Percentiles rank a stretch among this genome's conserved stretches.
Evolutionary conservation across 208 protist species (phyloP).

Genomic region (Crithidia mellificae): DNA sequence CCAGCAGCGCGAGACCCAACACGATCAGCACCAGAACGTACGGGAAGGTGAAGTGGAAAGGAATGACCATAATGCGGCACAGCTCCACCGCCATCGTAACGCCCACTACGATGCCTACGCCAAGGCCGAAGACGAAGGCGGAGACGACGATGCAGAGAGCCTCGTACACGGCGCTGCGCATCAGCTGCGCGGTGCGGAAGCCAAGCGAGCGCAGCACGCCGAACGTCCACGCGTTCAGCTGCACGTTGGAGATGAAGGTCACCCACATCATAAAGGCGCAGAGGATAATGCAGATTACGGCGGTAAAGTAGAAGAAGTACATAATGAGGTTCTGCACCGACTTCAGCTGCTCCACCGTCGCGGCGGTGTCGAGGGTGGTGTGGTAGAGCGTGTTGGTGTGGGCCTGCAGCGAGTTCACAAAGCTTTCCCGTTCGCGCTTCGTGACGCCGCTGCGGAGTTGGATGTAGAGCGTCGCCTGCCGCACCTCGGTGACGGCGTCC

Average conservation of each 20-base stretch:
- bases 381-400: constrained; percentile 57
- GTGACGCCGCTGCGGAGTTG: constrained; percentile 42
- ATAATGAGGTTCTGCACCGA: constrained; percentile 76
- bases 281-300: constrained; percentile 85
- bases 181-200: constrained; percentile 78
- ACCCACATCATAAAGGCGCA: constrained; percentile 96
- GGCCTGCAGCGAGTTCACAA: constrained; percentile 88
- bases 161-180: constrained; percentile 94
- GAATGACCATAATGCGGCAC: constrained; percentile 85
- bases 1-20: constrained; percentile 67
- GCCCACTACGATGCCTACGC: constrained; percentile 76
- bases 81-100: constrained; percentile 88
- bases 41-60: constrained; percentile 90
- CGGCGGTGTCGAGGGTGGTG: constrained; percentile 46
- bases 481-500: constrained; percentile 37
- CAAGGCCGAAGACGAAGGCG: constrained; percentile 81
- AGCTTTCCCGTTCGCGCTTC: constrained; percentile 39
- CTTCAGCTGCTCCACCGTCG: constrained; percentile 43
- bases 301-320: constrained; percentile 94
- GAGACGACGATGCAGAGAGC: constrained; percentile 91
- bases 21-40: constrained; percentile 82
- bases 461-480: constrained; percentile 72
- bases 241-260: constrained; percentile 95
- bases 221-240: constrained; percentile 94
- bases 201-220: constrained; percentile 94